These are phyloP conservation scores for Cladorrhinum sp. DNA, from an alignment of 2,329 filamentous ascomycete species.

Conservation along the genomic window DNA sequence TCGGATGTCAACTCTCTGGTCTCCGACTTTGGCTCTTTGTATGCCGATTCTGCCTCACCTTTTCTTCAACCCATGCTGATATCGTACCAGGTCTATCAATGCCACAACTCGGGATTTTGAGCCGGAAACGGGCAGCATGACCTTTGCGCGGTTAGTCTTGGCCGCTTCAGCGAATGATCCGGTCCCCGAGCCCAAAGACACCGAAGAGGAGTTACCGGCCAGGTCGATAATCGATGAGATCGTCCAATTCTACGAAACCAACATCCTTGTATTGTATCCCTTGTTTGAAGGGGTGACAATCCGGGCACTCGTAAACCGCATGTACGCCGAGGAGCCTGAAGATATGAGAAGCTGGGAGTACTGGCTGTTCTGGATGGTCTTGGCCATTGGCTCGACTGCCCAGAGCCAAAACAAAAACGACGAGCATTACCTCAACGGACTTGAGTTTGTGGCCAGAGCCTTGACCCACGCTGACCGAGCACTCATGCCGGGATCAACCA, in stretches of 20 bases:
- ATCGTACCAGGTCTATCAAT: conserved; percentile 70
- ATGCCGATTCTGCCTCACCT: conserved; percentile 32
- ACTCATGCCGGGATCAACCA: conserved; percentile 77
- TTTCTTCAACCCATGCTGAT: conserved; percentile 15
- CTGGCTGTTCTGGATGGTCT: conserved; percentile 85
- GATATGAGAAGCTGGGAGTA: conserved; percentile 67
- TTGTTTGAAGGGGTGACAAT: conserved; percentile 78
- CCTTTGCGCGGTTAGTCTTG: conserved; percentile 83
- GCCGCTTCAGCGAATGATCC: conserved; percentile 75
- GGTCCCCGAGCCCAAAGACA: conserved; percentile 57
- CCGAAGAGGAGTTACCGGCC: conserved; percentile 62
- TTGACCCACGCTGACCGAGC: conserved; percentile 77
- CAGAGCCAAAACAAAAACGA: conserved; percentile 69
- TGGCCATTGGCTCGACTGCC: conserved; percentile 75
- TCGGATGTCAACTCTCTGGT: conserved; percentile 88
- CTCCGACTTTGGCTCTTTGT: conserved; percentile 91
- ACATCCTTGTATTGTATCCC: conserved; percentile 76
- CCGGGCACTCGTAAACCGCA: conserved; percentile 72
- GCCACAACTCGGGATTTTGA: conserved; percentile 93
- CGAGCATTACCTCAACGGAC: conserved; percentile 55
- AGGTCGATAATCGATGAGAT: conserved; percentile 65
- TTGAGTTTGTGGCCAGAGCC: conserved; percentile 60
- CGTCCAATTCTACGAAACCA: conserved; percentile 80
- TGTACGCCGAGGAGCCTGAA: conserved; percentile 69
- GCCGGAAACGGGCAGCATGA: conserved; percentile 82